Percentiles rank a stretch among this genome's conserved stretches.
Evolutionary conservation across 768 basidiomycete species (phyloP).

Genomic region (Boletus speciosus): DNA sequence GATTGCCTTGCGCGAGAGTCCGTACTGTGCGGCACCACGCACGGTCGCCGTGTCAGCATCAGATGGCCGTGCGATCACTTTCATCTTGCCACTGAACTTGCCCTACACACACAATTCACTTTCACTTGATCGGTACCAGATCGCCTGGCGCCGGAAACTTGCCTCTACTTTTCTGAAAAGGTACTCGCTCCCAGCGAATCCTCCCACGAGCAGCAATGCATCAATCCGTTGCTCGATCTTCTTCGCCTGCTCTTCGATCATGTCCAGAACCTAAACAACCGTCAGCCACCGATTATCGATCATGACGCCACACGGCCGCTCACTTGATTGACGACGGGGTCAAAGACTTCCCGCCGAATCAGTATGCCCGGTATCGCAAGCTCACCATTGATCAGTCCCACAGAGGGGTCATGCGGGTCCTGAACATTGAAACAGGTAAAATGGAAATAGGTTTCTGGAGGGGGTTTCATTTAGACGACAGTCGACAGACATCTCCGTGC

Average conservation of each 20-base stretch:
- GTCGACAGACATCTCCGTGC: not conserved
- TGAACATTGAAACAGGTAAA: constrained; percentile 90
- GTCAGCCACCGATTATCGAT: constrained; percentile 5
- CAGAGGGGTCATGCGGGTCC: constrained; percentile 74
- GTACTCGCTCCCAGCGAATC: constrained; percentile 85
- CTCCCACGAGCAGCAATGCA: constrained; percentile 85
- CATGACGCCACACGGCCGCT: constrained; percentile 16
- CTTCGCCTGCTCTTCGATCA: constrained; percentile 73
- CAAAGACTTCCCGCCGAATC: constrained; percentile 80
- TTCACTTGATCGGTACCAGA: constrained; percentile 8
- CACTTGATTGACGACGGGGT: constrained; percentile 81
- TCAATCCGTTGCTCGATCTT: constrained; percentile 70
- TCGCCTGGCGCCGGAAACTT: constrained; percentile 24
- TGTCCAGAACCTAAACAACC: constrained; percentile 58
- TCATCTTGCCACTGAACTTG: constrained; percentile 61
- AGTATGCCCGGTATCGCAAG: constrained; percentile 78
- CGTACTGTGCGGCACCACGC: constrained; percentile 86
- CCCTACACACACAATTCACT: constrained; percentile 41
- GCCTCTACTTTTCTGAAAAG: constrained; percentile 77
- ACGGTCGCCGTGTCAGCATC: constrained; percentile 88
- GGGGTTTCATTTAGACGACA: constrained; percentile 10
- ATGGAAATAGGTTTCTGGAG: constrained; percentile 73
- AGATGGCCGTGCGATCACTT: constrained; percentile 75
- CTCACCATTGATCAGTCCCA: constrained; percentile 81
- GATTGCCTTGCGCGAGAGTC: constrained; percentile 67